Conservation (phyloP, 2,329 filamentous ascomycete genomes). For the Hypoxylon sp. region DNA sequence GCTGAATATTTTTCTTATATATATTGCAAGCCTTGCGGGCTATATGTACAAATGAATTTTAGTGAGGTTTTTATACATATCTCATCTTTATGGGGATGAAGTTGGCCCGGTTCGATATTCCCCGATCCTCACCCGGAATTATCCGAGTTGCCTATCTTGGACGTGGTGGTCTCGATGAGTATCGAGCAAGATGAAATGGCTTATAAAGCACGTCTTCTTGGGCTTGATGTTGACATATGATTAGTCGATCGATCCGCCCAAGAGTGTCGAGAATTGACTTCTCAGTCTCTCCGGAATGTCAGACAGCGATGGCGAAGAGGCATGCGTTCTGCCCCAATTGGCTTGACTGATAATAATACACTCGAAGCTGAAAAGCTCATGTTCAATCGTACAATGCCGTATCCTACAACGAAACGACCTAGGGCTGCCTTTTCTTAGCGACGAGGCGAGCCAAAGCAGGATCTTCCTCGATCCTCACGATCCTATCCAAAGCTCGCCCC, state of each 20-base stretch:
- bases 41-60: conserved; percentile 19
- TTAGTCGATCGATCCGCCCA: neutral
- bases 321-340: neutral
- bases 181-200: conserved; percentile 1
- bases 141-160: conserved; percentile 30
- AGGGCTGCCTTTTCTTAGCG: conserved; percentile 12
- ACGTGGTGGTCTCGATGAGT: neutral
- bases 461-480: conserved; percentile 60
- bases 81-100: conserved; percentile 15
- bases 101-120: conserved; percentile 12
- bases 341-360: neutral
- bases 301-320: neutral
- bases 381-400: conserved; percentile 3
- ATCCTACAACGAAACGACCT: conserved; percentile 2
- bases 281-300: neutral
- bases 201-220: conserved; percentile 5
- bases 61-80: conserved; percentile 13
- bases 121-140: conserved; percentile 17
- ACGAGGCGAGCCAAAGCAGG: conserved; percentile 28
- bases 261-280: neutral
- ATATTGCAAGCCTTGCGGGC: conserved; percentile 2
- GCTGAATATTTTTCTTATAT: conserved; percentile 14
- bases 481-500: conserved; percentile 70
- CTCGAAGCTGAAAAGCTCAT: neutral
- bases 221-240: conserved; percentile 10